These are phyloP conservation scores for Carex cristatella DNA, from an alignment of 176 grass and related monocot species.

Conservation along the genomic window DNA sequence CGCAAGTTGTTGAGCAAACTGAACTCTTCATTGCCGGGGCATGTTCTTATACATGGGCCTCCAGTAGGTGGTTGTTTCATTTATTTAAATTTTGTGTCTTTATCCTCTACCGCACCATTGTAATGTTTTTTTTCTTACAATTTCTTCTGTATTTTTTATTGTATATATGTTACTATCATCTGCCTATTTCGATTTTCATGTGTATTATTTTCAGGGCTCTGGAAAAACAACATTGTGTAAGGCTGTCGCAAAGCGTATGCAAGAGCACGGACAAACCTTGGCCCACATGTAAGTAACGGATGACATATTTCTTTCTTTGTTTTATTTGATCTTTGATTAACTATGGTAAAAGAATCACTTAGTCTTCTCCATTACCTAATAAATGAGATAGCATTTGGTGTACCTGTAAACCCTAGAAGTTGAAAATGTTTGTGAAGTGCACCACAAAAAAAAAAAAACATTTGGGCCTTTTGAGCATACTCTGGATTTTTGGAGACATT, in stretches of 20 bases:
- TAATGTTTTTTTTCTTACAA: conserved; percentile 9
- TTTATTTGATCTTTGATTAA: not conserved
- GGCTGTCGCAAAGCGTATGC: conserved; percentile 71
- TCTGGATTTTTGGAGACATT: not conserved
- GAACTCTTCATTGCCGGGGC: conserved; percentile 57
- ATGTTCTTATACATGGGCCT: conserved; percentile 88
- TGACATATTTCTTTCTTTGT: not conserved
- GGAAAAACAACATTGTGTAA: conserved; percentile 88
- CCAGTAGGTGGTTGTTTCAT: conserved; percentile 57
- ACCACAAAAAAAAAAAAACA: not conserved
- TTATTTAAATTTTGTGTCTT: conserved; percentile 15
- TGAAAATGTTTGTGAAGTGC: conserved; percentile 8
- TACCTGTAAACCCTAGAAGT: conserved; percentile 3
- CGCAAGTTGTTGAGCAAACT: conserved; percentile 48
- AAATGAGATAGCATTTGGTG: not conserved
- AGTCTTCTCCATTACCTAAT: not conserved
- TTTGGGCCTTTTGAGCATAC: not conserved
- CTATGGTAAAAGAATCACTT: not conserved
- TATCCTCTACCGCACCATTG: not conserved
- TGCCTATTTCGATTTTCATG: not conserved
- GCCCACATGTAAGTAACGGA: conserved; percentile 60
- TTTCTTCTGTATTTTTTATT: conserved; percentile 9
- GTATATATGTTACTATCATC: conserved; percentile 12
- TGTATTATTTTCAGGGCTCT: conserved; percentile 58
- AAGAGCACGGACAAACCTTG: conserved; percentile 67